Evolutionary conservation across 192 early-diverging fungal genomes (phyloP).

Genomic region (Geosiphon pyriformis): DNA sequence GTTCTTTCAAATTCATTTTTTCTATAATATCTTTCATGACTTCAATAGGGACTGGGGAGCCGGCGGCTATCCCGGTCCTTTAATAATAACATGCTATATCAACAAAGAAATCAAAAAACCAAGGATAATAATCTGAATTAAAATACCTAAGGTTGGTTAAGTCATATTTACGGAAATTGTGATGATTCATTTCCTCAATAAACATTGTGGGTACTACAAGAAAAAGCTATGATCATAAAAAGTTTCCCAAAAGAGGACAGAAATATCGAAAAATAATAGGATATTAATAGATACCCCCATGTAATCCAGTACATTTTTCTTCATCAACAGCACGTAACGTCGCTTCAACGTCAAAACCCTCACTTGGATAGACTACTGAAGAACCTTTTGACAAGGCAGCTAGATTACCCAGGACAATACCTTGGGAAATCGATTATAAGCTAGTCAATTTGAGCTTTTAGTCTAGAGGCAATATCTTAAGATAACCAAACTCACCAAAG

Average conservation of each 20-base stretch:
- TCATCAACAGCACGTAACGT: slow-evolving; percentile 35
- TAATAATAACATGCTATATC: no score
- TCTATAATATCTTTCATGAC: slow-evolving; percentile 43
- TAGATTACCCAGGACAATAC: slow-evolving; percentile 41
- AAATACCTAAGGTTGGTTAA: slow-evolving; percentile 20
- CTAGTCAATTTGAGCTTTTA: no score
- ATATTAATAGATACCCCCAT: slow-evolving; percentile 33
- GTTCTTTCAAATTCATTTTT: slow-evolving; percentile 38
- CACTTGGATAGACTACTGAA: slow-evolving; percentile 35
- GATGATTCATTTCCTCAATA: slow-evolving; percentile 38
- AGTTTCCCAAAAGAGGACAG: not conserved
- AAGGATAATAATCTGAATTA: not conserved
- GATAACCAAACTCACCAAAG: slow-evolving; percentile 31
- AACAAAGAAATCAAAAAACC: no score
- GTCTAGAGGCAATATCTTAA: no score
- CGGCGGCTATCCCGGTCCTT: slow-evolving; percentile 45
- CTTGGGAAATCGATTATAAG: not conserved
- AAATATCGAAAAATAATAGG: no score
- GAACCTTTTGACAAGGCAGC: slow-evolving; percentile 42
- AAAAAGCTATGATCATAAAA: no score
- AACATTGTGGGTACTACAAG: slow-evolving; percentile 44
- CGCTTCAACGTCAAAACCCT: slow-evolving; percentile 38
- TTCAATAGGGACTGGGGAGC: slow-evolving; percentile 40
- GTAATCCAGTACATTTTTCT: slow-evolving; percentile 36
- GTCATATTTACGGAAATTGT: slow-evolving; percentile 35